Percentiles rank a stretch among this genome's conserved stretches.
Conservation (phyloP, 2,329 filamentous ascomycete species). For the Monilinia polystroma region DNA sequence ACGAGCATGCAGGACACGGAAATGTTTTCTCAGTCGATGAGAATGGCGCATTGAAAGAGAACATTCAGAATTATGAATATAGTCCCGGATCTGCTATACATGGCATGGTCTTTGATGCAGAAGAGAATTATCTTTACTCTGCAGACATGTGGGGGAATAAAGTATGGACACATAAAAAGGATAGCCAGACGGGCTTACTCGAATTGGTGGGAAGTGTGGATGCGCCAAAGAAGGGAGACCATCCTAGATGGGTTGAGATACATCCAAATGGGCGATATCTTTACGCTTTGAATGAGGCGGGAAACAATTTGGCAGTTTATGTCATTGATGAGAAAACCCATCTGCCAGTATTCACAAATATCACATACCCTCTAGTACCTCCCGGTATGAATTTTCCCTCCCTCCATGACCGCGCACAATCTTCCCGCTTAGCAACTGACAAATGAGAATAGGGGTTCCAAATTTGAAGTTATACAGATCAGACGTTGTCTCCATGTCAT, state of each 20-base stretch:
- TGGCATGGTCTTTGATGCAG: conserved; percentile 77
- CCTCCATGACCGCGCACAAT: conserved; percentile 40
- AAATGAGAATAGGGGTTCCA: conserved; percentile 29
- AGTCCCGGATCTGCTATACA: conserved; percentile 70
- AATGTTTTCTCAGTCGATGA: conserved; percentile 68
- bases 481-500: conserved; percentile 75
- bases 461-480: conserved; percentile 68
- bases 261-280: conserved; percentile 75
- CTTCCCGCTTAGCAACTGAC: conserved; percentile 2
- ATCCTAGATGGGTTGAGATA: conserved; percentile 86
- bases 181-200: conserved; percentile 57
- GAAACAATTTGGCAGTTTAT: conserved; percentile 80
- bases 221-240: conserved; percentile 69
- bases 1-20: conserved; percentile 77
- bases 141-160: conserved; percentile 76
- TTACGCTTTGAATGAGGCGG: conserved; percentile 87
- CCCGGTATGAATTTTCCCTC: conserved; percentile 52
- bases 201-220: conserved; percentile 70
- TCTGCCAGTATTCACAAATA: conserved; percentile 75
- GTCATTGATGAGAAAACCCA: conserved; percentile 71
- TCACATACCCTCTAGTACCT: conserved; percentile 75
- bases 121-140: conserved; percentile 74
- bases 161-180: conserved; percentile 81
- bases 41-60: conserved; percentile 57
- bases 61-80: conserved; percentile 73